Evolutionary conservation across 441 rosid species (phyloP).

Genomic region (Pelargonium cotyledonis): DNA sequence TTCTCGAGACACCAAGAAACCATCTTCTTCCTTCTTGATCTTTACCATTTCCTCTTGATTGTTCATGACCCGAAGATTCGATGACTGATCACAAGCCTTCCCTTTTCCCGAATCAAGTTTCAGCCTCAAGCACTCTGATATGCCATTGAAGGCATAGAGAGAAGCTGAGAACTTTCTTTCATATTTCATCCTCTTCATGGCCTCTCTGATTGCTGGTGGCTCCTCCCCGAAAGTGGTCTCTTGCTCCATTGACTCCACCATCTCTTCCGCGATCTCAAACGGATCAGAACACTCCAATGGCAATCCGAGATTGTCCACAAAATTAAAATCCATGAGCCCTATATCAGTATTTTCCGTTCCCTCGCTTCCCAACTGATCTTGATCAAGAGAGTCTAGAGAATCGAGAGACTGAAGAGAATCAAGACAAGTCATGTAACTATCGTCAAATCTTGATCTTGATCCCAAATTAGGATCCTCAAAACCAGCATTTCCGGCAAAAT

Average conservation of each 20-base stretch:
- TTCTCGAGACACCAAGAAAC: too few relatives aligned
- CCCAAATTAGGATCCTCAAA: too few relatives aligned
- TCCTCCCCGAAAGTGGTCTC: conserved; percentile 29
- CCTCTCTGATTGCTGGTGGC: conserved; percentile 39
- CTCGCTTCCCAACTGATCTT: conserved; percentile 9
- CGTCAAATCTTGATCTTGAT: conserved; percentile 17
- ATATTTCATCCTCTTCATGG: conserved; percentile 50
- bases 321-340: conserved; percentile 35
- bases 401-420: too few relatives aligned
- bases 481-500: too few relatives aligned
- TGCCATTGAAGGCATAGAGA: conserved; percentile 56
- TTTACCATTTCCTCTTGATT: too few relatives aligned
- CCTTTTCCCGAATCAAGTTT: conserved; percentile 17
- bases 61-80: conserved; percentile 8
- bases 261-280: conserved; percentile 51
- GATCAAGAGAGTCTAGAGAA: conserved; percentile 16
- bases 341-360: not conserved
- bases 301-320: conserved; percentile 36
- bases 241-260: conserved; percentile 33
- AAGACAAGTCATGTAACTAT: too few relatives aligned
- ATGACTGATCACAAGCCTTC: conserved; percentile 18
- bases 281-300: conserved; percentile 37
- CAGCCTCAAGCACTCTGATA: conserved; percentile 47
- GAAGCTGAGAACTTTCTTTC: conserved; percentile 66
- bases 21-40: not conserved